phyloP scores from a whole-genome alignment of 139 green algal genomes.

The Picochlorum costavermella region DNA sequence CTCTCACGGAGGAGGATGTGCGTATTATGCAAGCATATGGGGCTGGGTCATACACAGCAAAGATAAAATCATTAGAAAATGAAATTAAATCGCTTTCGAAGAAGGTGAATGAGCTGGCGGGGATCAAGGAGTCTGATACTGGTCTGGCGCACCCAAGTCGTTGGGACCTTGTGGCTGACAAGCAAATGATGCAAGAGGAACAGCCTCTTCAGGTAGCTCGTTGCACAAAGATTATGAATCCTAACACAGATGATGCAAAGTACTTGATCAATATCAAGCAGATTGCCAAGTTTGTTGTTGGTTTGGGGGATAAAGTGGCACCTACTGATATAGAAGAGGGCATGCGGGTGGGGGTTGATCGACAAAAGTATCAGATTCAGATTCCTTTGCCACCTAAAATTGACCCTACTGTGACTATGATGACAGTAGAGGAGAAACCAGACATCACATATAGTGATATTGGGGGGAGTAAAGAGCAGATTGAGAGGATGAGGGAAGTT shows the following conservation, averaged over 20 bases:
- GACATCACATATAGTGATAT: constrained; percentile 96
- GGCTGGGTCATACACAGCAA: constrained; percentile 77
- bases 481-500: constrained; percentile 93
- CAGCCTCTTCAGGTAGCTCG: constrained; percentile 89
- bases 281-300: constrained; percentile 99
- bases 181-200: constrained; percentile 97
- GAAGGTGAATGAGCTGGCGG: constrained; percentile 31
- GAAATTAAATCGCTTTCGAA: constrained; percentile 42
- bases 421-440: constrained; percentile 99
- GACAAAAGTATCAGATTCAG: constrained; percentile 96
- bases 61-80: constrained; percentile 61
- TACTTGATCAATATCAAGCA: constrained; percentile 99
- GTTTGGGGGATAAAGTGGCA: constrained; percentile 91
- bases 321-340: constrained; percentile 99
- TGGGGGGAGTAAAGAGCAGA: constrained; percentile 95
- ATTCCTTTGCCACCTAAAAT: constrained; percentile 98
- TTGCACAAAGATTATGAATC: constrained; percentile 99
- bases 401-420: constrained; percentile 98
- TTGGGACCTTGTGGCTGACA: constrained; percentile 99
- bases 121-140: constrained; percentile 76
- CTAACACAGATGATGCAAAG: constrained; percentile 93
- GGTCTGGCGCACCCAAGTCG: constrained; percentile 87
- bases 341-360: constrained; percentile 98
- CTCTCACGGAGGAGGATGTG: constrained; percentile 93
- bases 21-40: constrained; percentile 94